Evolutionary conservation across 2,329 filamentous ascomycete genomes (phyloP), one percentile per base, ranked within the genome.

Genomic region (Penicillium verrucosum): DNA sequence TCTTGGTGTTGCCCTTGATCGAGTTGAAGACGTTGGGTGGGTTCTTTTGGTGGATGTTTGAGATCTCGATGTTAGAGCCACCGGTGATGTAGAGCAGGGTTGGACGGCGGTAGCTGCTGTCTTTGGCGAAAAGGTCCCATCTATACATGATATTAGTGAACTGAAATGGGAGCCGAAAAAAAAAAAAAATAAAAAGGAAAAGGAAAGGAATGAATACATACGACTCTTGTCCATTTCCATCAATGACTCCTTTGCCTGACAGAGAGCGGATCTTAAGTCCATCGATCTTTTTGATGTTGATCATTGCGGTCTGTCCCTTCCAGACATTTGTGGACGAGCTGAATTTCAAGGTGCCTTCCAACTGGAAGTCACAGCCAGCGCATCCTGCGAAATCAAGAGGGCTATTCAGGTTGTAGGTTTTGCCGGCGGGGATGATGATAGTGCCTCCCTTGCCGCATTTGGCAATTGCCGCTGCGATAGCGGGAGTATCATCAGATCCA

Each of bases 141-240:
- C 73, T 58, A 43, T n/a, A 38, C 1, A n/a, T 16, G 6, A 16
- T 45, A 30, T 40, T 11, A 25, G n/a, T 36, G 21, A 9, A 43
- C 25, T 44, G 43, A 3, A 27, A 8, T 10, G 16, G 14, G 32
- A 3, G 16, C 11, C 1, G 16, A 25, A 1, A 5, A 1, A 4
- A 12, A 12, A 12, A 30, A 11, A 12, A 12, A 5, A 29, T 29
- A 5, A 11, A 12, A 30, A 30, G 11, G 4, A 32, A 37, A 37
- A 37, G 21, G 11, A 8, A 27, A 36, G 21, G 21, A 30, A 36
- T n/a, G 3, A 29, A n/a, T 2, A 36, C 60, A 23, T 64, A 70
- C 50, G 77, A 69, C 46, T 76, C 70, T 63, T 80, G 78, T 1
- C 78, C 78, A 60, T 78, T 80, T 2, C 77, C 79, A 60, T 81